These are phyloP conservation scores for Pyrrhoderma lamaoense DNA, from an alignment of 1,284 basidiomycete species.

Conservation along the genomic window DNA sequence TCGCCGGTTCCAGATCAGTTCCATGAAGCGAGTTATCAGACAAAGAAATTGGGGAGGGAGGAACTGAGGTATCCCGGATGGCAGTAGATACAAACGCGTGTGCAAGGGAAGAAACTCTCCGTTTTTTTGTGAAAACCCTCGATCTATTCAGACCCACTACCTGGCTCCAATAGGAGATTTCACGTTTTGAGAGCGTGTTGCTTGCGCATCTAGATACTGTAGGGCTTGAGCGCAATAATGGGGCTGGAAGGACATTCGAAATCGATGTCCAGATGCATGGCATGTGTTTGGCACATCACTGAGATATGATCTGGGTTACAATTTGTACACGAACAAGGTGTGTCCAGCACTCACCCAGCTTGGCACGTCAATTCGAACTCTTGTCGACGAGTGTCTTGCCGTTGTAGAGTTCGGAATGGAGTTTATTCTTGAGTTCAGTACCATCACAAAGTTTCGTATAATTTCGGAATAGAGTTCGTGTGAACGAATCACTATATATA, in stretches of 20 bases:
- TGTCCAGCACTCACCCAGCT: conserved; percentile 7
- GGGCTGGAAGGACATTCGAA: conserved; percentile 12
- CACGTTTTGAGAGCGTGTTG: neutral
- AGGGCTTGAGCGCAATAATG: neutral
- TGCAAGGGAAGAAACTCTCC: conserved; percentile 3
- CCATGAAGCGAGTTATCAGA: neutral
- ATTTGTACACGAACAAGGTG: neutral
- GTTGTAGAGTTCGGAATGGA: neutral
- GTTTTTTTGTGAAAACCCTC: neutral
- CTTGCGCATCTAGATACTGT: neutral
- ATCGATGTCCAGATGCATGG: conserved; percentile 18
- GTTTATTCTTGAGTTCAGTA: neutral
- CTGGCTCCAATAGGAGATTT: neutral
- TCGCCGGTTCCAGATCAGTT: neutral
- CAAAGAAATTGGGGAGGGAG: conserved; percentile 6
- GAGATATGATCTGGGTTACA: conserved; percentile 3
- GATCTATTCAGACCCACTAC: neutral
- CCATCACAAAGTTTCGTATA: neutral
- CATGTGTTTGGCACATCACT: conserved; percentile 20
- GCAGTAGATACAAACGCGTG: conserved; percentile 11
- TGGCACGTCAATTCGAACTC: conserved; percentile 7
- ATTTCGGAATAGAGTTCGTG: neutral
- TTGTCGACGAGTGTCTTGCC: neutral
- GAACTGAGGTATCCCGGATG: conserved; percentile 11
- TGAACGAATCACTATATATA: no score